Conservation (phyloP, 73 alveolate species). For the Paramecium sexaurelia region DNA sequence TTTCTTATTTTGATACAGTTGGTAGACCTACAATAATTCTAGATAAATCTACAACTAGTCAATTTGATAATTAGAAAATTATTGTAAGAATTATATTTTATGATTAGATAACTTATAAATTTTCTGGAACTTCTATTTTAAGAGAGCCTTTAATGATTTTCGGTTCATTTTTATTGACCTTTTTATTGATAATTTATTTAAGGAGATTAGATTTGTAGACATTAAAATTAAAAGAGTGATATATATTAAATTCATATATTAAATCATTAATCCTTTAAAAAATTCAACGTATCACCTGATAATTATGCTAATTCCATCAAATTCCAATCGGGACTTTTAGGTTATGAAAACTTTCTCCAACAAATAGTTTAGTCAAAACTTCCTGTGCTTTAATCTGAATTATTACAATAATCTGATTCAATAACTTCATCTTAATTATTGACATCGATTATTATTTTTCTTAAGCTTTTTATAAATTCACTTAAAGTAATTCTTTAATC, state of each 20-base stretch:
- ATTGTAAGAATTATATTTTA: conserved; percentile 34
- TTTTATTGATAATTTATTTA: conserved; percentile 9
- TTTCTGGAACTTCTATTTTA: conserved; percentile 1
- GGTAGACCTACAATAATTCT: conserved; percentile 83
- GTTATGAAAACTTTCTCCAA: not conserved
- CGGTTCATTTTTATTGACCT: conserved; percentile 53
- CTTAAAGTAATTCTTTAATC: not conserved
- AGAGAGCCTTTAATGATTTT: conserved; percentile 62
- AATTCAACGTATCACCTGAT: not conserved
- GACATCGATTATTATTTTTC: not conserved
- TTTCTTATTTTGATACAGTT: conserved; percentile 78
- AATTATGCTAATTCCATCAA: not conserved
- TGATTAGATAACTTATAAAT: conserved; percentile 55
- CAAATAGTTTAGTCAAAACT: not conserved
- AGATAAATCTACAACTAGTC: conserved; percentile 71
- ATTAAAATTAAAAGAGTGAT: conserved; percentile 57
- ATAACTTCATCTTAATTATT: not conserved
- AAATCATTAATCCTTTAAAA: not conserved
- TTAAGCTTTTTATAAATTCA: not conserved
- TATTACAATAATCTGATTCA: not conserved
- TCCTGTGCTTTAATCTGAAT: not conserved
- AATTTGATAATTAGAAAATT: conserved; percentile 74
- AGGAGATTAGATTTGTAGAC: conserved; percentile 65
- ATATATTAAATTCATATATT: not conserved
- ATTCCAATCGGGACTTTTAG: not conserved